A percentile compares a stretch with the other conserved stretches of the same genome.
phyloP scores from a whole-genome alignment of 352 stramenopile species.

The Pythium myriotylum region DNA sequence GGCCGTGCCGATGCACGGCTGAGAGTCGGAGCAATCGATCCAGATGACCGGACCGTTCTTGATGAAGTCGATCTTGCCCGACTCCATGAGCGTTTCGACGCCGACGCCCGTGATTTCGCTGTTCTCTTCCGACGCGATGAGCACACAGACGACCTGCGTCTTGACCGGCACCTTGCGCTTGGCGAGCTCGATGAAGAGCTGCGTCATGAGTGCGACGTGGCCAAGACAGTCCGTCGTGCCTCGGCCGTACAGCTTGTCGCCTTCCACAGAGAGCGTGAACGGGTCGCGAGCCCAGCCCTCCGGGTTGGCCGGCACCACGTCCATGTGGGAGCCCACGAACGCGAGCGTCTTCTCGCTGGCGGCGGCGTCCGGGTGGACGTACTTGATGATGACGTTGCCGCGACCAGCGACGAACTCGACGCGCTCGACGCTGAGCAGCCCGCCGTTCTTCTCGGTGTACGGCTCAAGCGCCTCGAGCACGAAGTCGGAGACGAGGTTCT shows the following conservation, averaged over 20 bases:
- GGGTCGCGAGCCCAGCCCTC: conserved; percentile 89
- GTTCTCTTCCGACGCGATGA: conserved; percentile 92
- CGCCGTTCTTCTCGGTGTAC: conserved; percentile 72
- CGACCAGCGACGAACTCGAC: conserved; percentile 84
- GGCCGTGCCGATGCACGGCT: conserved; percentile 92
- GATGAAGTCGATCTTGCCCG: conserved; percentile 90
- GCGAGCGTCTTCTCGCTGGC: conserved; percentile 73
- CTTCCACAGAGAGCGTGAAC: conserved; percentile 88
- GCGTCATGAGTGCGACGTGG: conserved; percentile 92
- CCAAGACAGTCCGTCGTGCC: conserved; percentile 94
- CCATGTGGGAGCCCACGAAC: conserved; percentile 90
- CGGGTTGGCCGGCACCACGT: conserved; percentile 93
- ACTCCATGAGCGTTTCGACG: conserved; percentile 88
- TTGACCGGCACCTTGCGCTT: conserved; percentile 73
- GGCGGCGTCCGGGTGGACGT: conserved; percentile 47
- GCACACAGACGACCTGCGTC: conserved; percentile 83
- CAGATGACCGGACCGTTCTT: conserved; percentile 93
- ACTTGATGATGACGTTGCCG: conserved; percentile 93
- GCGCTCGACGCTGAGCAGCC: conserved; percentile 67
- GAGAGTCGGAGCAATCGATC: conserved; percentile 92
- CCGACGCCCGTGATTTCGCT: conserved; percentile 83
- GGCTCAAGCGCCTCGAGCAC: conserved; percentile 83
- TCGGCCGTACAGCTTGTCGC: conserved; percentile 91
- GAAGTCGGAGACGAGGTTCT: conserved; percentile 90
- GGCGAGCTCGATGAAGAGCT: conserved; percentile 75